Percentiles rank a stretch among this genome's conserved stretches.
phyloP scores from a whole-genome alignment of 2,329 filamentous ascomycete genomes.

The Shiraia bambusicola region DNA sequence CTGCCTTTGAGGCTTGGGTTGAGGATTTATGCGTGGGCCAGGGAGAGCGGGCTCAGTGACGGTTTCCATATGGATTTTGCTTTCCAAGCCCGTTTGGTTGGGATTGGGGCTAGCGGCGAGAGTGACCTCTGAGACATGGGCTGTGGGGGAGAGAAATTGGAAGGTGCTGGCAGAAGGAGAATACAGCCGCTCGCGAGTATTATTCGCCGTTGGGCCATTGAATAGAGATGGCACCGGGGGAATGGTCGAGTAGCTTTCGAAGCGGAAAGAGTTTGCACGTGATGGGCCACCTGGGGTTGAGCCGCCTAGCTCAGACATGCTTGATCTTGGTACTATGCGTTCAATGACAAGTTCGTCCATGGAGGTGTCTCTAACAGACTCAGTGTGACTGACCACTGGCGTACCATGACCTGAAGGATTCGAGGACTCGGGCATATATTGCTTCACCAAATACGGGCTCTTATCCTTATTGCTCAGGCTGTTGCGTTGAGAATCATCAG shows the following conservation, averaged over 20 bases:
- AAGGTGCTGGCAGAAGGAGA: not conserved
- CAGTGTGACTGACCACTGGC: conserved; percentile 1
- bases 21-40: conserved; percentile 30
- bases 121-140: conserved; percentile 19
- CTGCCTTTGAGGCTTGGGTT: conserved; percentile 25
- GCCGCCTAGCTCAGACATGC: conserved; percentile 21
- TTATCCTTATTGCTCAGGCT: not conserved
- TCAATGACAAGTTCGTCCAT: conserved; percentile 30
- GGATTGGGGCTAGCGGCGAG: conserved; percentile 9
- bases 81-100: conserved; percentile 1
- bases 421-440: conserved; percentile 2
- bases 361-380: conserved; percentile 15
- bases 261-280: conserved; percentile 21
- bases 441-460: conserved; percentile 8
- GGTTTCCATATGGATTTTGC: conserved; percentile 34
- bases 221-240: conserved; percentile 20
- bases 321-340: conserved; percentile 15
- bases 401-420: conserved; percentile 1
- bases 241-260: conserved; percentile 27
- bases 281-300: conserved; percentile 23
- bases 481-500: not conserved
- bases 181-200: conserved; percentile 1
- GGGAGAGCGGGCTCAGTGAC: conserved; percentile 34
- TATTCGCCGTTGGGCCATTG: conserved; percentile 12
- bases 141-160: not conserved